Evolutionary conservation across 1,284 basidiomycete species (phyloP).

Genomic region (Cutaneotrichosporon arboriforme): DNA sequence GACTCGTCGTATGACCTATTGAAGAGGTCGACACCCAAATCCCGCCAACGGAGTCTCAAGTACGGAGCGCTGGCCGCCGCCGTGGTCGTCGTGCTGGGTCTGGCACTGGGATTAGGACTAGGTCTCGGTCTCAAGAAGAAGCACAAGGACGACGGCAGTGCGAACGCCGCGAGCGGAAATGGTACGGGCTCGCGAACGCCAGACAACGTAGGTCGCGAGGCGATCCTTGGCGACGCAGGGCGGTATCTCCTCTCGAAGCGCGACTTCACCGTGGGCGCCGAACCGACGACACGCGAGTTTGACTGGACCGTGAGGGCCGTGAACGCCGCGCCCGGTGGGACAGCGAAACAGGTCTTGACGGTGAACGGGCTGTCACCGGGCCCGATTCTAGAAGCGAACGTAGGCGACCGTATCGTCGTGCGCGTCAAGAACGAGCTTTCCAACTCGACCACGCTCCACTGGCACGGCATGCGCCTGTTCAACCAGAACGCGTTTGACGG

Average conservation of each 20-base stretch:
- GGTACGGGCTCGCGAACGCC: too few relatives aligned
- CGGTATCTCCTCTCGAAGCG: constrained; percentile 29
- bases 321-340: constrained; percentile 46
- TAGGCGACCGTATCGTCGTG: constrained; percentile 51
- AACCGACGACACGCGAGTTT: constrained; percentile 25
- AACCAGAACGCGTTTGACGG: constrained; percentile 51
- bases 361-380: constrained; percentile 53
- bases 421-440: constrained; percentile 49
- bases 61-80: too few relatives aligned
- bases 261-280: constrained; percentile 15
- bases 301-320: constrained; percentile 24
- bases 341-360: constrained; percentile 49
- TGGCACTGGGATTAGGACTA: too few relatives aligned
- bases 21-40: too few relatives aligned
- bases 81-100: too few relatives aligned
- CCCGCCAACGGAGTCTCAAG: too few relatives aligned
- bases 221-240: constrained; percentile 12
- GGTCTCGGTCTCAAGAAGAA: too few relatives aligned
- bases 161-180: too few relatives aligned
- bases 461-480: constrained; percentile 50
- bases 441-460: constrained; percentile 49
- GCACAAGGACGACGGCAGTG: too few relatives aligned
- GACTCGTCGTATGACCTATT: too few relatives aligned
- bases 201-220: constrained; percentile 22
- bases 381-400: constrained; percentile 53